Percentiles rank a stretch among this genome's conserved stretches.
Evolutionary conservation across 441 rosid genomes (phyloP).

Genomic region (Croton laevigatus): DNA sequence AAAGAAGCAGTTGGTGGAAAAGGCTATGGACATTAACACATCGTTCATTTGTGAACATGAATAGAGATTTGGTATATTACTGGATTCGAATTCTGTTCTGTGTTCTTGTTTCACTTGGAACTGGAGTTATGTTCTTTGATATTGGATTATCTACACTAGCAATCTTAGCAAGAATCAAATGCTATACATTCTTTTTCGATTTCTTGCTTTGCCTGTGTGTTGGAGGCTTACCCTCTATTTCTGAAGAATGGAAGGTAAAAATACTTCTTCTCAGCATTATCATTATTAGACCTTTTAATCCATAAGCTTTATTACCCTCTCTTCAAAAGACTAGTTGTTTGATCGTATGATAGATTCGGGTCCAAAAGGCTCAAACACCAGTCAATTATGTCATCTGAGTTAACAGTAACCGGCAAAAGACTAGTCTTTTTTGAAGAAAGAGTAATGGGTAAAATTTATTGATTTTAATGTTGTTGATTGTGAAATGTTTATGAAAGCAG

Average conservation of each 20-base stretch:
- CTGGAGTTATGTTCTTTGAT: constrained; percentile 24
- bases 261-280: no score
- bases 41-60: constrained; percentile 24
- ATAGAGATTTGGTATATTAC: constrained; percentile 23
- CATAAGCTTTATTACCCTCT: no score
- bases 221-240: constrained; percentile 28
- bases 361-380: no score
- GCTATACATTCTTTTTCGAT: constrained; percentile 18
- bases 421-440: no score
- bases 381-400: no score
- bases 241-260: constrained; percentile 30
- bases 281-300: no score
- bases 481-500: constrained; percentile 22
- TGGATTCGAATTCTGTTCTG: constrained; percentile 22
- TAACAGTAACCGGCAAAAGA: no score
- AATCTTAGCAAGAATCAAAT: constrained; percentile 21
- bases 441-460: no score
- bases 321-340: no score
- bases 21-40: constrained; percentile 7
- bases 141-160: constrained; percentile 19
- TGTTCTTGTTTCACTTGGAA: background rate
- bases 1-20: constrained; percentile 22
- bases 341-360: no score
- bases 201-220: constrained; percentile 25
- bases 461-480: background rate